Conservation (phyloP, 1,284 basidiomycete species). For the Pseudozyma thailandica region DNA sequence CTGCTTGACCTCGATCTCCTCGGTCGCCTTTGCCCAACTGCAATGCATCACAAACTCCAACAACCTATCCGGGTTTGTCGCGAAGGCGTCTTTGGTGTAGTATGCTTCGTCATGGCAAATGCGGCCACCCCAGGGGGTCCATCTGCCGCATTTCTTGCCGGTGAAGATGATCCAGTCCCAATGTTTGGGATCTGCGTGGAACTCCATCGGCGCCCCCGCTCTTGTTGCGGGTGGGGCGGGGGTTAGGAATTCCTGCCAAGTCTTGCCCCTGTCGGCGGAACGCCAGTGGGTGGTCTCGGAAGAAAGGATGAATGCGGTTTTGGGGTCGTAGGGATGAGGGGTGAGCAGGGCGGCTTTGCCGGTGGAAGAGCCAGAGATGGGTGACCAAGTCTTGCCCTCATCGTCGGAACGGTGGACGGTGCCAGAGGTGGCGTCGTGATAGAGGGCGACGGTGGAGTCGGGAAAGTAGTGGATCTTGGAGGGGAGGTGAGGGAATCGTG, state of each 20-base stretch:
- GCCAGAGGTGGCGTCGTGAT: slow-evolving; percentile 79
- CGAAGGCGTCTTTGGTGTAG: slow-evolving; percentile 63
- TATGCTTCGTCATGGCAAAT: slow-evolving; percentile 69
- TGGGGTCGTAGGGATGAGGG: slow-evolving; percentile 85
- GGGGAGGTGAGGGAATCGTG: slow-evolving; percentile 76
- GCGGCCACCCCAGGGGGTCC: slow-evolving; percentile 58
- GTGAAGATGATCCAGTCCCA: slow-evolving; percentile 61
- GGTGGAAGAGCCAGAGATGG: slow-evolving; percentile 74
- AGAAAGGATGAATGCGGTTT: slow-evolving; percentile 62
- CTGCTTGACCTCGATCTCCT: slow-evolving; percentile 39
- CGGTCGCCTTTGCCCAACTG: slow-evolving; percentile 64
- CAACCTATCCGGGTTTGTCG: slow-evolving; percentile 45
- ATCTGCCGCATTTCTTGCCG: slow-evolving; percentile 58
- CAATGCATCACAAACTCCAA: slow-evolving; percentile 62
- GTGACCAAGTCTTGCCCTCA: slow-evolving; percentile 85
- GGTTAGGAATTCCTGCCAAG: slow-evolving; percentile 63
- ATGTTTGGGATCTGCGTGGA: slow-evolving; percentile 62
- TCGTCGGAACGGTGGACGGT: slow-evolving; percentile 83
- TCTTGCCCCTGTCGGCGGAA: slow-evolving; percentile 58
- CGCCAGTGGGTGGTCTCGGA: slow-evolving; percentile 60
- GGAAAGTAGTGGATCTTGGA: slow-evolving; percentile 90
- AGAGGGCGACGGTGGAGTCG: slow-evolving; percentile 83
- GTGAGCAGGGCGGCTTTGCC: slow-evolving; percentile 80
- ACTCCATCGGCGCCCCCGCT: slow-evolving; percentile 58
- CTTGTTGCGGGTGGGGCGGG: slow-evolving; percentile 56